phyloP scores from a whole-genome alignment of 2,329 filamentous ascomycete genomes.

The Diaporthe caulivora region DNA sequence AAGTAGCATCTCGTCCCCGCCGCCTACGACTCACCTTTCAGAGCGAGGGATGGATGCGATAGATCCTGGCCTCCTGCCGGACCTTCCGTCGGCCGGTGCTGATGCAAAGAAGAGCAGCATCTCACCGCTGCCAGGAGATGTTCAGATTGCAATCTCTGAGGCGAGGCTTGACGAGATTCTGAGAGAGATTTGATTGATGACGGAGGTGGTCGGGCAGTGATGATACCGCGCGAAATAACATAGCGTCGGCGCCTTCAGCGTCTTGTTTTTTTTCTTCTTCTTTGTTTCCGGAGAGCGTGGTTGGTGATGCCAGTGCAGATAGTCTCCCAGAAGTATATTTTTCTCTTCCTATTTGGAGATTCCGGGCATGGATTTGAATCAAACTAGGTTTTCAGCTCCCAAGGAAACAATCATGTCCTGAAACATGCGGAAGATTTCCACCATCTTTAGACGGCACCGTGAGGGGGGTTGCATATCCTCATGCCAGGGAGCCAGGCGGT shows the following conservation, averaged over 20 bases:
- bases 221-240: neutral
- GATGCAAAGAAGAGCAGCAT: slow-evolving; percentile 13
- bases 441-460: neutral
- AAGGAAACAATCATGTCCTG: neutral
- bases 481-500: no score
- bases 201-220: neutral
- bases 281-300: neutral
- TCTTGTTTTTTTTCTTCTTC: no score
- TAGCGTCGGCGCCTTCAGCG: neutral
- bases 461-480: neutral
- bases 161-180: slow-evolving; percentile 36
- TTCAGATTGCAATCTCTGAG: slow-evolving; percentile 38
- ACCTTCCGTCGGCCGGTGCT: slow-evolving; percentile 5
- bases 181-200: slow-evolving; percentile 18
- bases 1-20: slow-evolving; percentile 12
- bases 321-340: neutral
- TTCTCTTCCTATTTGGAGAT: neutral
- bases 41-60: slow-evolving; percentile 38
- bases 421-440: neutral
- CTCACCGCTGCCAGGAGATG: slow-evolving; percentile 31
- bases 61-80: slow-evolving; percentile 35
- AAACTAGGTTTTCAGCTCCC: slow-evolving; percentile 1
- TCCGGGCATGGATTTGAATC: neutral
- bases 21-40: neutral
- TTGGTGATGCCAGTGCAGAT: neutral